Evolutionary conservation across 1,139 yeast genomes (phyloP).

Genomic region (Ogataea hybrid): DNA sequence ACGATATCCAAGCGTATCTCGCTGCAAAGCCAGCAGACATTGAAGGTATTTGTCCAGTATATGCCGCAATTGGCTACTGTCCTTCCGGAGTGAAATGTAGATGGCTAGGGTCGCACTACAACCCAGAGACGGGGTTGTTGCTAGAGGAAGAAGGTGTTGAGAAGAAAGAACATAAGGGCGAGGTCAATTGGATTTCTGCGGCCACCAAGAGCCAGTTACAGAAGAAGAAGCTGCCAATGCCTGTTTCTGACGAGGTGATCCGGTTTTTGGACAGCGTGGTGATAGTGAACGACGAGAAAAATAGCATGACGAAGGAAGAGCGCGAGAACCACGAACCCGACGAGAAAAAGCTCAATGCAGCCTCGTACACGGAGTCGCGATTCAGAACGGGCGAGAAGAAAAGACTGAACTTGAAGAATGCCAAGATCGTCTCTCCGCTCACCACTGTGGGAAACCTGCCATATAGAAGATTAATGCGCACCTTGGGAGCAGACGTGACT

Average conservation of each 20-base stretch:
- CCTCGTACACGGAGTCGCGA: constrained; percentile 66
- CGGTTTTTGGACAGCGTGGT: constrained; percentile 31
- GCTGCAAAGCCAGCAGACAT: constrained; percentile 67
- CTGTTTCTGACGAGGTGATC: constrained; percentile 46
- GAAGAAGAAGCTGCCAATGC: constrained; percentile 59
- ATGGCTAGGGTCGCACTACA: constrained; percentile 78
- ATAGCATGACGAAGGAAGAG: constrained; percentile 29
- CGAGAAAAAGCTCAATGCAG: constrained; percentile 36
- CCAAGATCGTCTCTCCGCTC: constrained; percentile 89
- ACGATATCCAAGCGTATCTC: constrained; percentile 66
- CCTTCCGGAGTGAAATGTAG: constrained; percentile 92
- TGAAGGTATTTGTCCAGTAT: constrained; percentile 81
- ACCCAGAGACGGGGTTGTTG: constrained; percentile 46
- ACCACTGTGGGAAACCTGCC: constrained; percentile 98
- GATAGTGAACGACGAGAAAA: constrained; percentile 24
- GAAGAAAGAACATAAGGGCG: constrained; percentile 44
- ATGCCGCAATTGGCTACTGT: constrained; percentile 77
- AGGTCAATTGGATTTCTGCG: constrained; percentile 61
- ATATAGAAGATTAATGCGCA: constrained; percentile 87
- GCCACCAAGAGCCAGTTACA: constrained; percentile 56
- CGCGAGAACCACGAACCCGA: constrained; percentile 36
- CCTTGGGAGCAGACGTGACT: constrained; percentile 89
- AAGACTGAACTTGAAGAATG: constrained; percentile 59
- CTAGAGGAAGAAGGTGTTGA: constrained; percentile 30
- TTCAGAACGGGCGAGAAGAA: constrained; percentile 81